Evolutionary conservation across 1,284 basidiomycete species (phyloP).

Genomic region (Marasmius sp.): DNA sequence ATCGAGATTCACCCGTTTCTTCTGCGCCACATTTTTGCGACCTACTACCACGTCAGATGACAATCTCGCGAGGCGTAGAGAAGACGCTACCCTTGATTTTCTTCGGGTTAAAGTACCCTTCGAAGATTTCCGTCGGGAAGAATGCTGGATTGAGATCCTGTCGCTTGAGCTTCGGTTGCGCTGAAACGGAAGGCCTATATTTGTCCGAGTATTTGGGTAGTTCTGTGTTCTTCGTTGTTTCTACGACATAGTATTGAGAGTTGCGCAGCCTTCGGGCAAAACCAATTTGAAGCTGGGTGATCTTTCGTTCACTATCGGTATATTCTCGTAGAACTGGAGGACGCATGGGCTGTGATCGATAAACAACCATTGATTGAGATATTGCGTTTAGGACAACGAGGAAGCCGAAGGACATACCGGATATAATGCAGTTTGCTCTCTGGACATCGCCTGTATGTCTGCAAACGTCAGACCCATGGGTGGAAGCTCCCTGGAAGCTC

Average conservation of each 20-base stretch:
- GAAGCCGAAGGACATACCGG: slow-evolving; percentile 52
- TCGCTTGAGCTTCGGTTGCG: slow-evolving; percentile 64
- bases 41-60: slow-evolving; percentile 21
- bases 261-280: slow-evolving; percentile 61
- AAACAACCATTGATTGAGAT: neutral
- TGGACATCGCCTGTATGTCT: slow-evolving; percentile 71
- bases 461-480: slow-evolving; percentile 80
- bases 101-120: slow-evolving; percentile 75
- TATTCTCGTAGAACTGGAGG: slow-evolving; percentile 66
- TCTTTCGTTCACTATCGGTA: slow-evolving; percentile 60
- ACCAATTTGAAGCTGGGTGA: slow-evolving; percentile 65
- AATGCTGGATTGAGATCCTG: slow-evolving; percentile 71
- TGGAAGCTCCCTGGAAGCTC: slow-evolving; percentile 49
- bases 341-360: slow-evolving; percentile 48
- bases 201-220: slow-evolving; percentile 79
- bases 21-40: slow-evolving; percentile 32
- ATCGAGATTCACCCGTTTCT: slow-evolving; percentile 59
- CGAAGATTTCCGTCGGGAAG: slow-evolving; percentile 76
- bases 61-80: neutral
- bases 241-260: slow-evolving; percentile 74
- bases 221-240: slow-evolving; percentile 62
- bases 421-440: slow-evolving; percentile 74
- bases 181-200: slow-evolving; percentile 60
- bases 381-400: neutral
- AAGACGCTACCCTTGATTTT: slow-evolving; percentile 52